phyloP scores from a whole-genome alignment of 129 eudicot species.

The Calendula officinalis region DNA sequence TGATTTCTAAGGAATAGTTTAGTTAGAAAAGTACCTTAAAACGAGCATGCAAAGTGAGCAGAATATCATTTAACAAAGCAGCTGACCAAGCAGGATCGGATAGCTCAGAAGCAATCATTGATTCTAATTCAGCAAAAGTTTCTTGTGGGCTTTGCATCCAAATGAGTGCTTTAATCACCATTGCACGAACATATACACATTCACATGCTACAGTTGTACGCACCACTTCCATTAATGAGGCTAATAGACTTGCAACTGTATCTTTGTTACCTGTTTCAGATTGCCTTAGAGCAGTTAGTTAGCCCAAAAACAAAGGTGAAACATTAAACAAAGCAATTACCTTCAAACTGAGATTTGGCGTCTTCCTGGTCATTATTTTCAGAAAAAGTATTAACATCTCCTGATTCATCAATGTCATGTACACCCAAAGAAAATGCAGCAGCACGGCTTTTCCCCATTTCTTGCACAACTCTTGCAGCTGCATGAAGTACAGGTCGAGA shows the following conservation, averaged over 20 bases:
- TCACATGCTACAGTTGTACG: conserved; percentile 98
- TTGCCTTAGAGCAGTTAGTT: neutral
- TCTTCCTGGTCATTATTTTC: conserved; percentile 61
- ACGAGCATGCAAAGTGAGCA: conserved; percentile 97
- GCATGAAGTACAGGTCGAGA: conserved; percentile 99
- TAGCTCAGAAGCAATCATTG: conserved; percentile 92
- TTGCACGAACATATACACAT: conserved; percentile 97
- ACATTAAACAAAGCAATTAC: conserved; percentile 24
- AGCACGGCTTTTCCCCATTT: conserved; percentile 98
- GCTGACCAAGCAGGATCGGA: conserved; percentile 99
- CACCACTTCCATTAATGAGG: conserved; percentile 97
- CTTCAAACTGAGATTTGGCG: conserved; percentile 70
- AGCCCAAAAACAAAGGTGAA: neutral
- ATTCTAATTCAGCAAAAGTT: conserved; percentile 77
- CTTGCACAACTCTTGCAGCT: conserved; percentile 95
- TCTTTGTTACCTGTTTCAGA: conserved; percentile 52
- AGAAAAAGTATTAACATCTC: conserved; percentile 60
- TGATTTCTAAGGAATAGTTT: too few species aligned
- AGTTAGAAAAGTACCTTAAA: conserved; percentile 60
- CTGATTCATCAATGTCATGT: conserved; percentile 88
- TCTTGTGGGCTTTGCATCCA: conserved; percentile 99
- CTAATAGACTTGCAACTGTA: conserved; percentile 74
- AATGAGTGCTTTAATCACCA: conserved; percentile 95
- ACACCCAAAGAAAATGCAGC: conserved; percentile 92
- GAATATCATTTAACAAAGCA: conserved; percentile 73